These are phyloP conservation scores for Tetrastigma voinierianum DNA, from an alignment of 164 flowering plant genomes.

Conservation along the genomic window DNA sequence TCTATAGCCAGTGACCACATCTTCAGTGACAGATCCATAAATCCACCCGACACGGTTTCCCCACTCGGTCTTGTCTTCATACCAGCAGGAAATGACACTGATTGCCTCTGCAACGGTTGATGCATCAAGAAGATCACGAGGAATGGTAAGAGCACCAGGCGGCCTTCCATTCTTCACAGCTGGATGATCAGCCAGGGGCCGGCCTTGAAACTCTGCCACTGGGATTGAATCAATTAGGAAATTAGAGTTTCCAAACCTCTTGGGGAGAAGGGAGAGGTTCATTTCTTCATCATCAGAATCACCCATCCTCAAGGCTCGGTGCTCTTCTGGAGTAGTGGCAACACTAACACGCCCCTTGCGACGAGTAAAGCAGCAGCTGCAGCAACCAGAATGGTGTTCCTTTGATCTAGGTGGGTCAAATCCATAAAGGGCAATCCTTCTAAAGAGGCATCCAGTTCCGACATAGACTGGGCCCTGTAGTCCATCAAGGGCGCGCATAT, in stretches of 20 bases:
- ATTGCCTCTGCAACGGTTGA: slow-evolving; percentile 71
- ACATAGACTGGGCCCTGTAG: slow-evolving; percentile 75
- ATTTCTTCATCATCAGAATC: slow-evolving; percentile 61
- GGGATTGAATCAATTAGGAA: slow-evolving; percentile 60
- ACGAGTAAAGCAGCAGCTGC: slow-evolving; percentile 43
- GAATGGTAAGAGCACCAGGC: slow-evolving; percentile 60
- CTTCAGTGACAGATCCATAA: slow-evolving; percentile 78
- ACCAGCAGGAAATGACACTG: slow-evolving; percentile 69
- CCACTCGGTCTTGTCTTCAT: slow-evolving; percentile 78
- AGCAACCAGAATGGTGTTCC: slow-evolving; percentile 46
- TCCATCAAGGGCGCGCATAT: slow-evolving; percentile 82
- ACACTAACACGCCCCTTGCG: slow-evolving; percentile 27
- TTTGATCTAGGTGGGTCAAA: slow-evolving; percentile 70
- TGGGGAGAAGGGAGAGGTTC: slow-evolving; percentile 45
- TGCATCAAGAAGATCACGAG: slow-evolving; percentile 57
- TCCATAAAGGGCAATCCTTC: slow-evolving; percentile 68
- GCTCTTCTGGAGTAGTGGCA: slow-evolving; percentile 41
- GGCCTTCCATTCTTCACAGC: slow-evolving; percentile 60
- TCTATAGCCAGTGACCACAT: slow-evolving; percentile 70
- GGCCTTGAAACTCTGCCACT: slow-evolving; percentile 68
- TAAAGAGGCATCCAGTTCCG: slow-evolving; percentile 78
- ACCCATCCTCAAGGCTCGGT: slow-evolving; percentile 49
- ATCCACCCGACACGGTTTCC: slow-evolving; percentile 71
- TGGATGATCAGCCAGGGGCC: slow-evolving; percentile 71
- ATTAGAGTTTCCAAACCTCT: slow-evolving; percentile 65